Evolutionary conservation across 257 asterid species (phyloP), one percentile per base, ranked within the genome.

Genomic region (Coffea eugenioides): DNA sequence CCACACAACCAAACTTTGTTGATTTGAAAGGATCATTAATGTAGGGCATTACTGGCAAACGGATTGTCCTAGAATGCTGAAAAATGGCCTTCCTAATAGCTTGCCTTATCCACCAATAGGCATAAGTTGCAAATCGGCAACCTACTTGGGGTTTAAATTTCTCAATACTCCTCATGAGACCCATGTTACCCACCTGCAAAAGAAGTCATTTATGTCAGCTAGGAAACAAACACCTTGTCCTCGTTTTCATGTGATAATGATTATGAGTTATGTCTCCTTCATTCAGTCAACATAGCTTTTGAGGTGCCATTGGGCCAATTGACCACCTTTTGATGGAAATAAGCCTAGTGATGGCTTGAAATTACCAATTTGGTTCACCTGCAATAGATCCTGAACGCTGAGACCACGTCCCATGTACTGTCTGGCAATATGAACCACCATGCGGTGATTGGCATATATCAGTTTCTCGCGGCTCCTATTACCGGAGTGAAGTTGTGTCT

Each of bases 51-150:
- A 95, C 99, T 2, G 99, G 99, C 86, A 95, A 82, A 85, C 97
- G 98, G 77, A 95, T 88, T 41, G 94, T 91, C 86, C 99, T 89
- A 75, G 99, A 95, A 83, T 95, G 94, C 80, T 82, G 97, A 93
- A 92, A 91, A 83, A 95, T 76, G 77, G 97, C 92, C 88, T 90
- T 95, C 89, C 97, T 90, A 74, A 95, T 79, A 45, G 89, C 76
- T 82, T 93, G 97, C 87, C 97, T 88, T 87, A 93, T 92, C 99
- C 99, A 95, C 97, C 97, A 95, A 84, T 92, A 95, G 14, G 99
- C 97, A 82, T 95, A 95, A 77, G 94, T 90, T 81, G 91, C 97
- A 86, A 95, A 95, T 76, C 98, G 87, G 85, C 97, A 92, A 84
- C 99, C 98, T 16, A 77, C 89, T 74, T 85, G 92, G 75, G 98